Conservation (phyloP, 805 yeast species). For the Komagataella kurtzmanii region DNA sequence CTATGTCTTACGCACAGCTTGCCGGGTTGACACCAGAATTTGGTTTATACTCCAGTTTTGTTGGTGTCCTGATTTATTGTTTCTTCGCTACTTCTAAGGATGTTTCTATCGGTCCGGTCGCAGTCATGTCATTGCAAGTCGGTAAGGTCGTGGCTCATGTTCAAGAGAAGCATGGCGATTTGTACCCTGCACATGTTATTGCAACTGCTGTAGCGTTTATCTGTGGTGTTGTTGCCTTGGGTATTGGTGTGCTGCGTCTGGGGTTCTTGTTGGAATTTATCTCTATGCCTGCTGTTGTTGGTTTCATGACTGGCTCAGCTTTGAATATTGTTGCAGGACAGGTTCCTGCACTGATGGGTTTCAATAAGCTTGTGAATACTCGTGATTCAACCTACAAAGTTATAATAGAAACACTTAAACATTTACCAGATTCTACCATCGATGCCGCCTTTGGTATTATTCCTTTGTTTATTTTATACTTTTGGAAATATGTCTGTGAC, state of each 20-base stretch:
- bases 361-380: slow-evolving; percentile 49
- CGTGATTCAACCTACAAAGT: slow-evolving; percentile 59
- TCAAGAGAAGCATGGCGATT: slow-evolving; percentile 22
- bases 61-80: slow-evolving; percentile 81
- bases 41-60: slow-evolving; percentile 84
- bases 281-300: slow-evolving; percentile 84
- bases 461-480: slow-evolving; percentile 55
- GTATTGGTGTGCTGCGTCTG: slow-evolving; percentile 67
- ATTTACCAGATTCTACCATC: slow-evolving; percentile 50
- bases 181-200: slow-evolving; percentile 49
- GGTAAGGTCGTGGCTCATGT: slow-evolving; percentile 65
- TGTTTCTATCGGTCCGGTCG: slow-evolving; percentile 94
- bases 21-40: slow-evolving; percentile 75
- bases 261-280: slow-evolving; percentile 86
- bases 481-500: slow-evolving; percentile 55
- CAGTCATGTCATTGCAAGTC: slow-evolving; percentile 85
- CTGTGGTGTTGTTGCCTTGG: slow-evolving; percentile 78
- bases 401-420: slow-evolving; percentile 57
- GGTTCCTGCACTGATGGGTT: slow-evolving; percentile 79
- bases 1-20: slow-evolving; percentile 87
- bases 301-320: slow-evolving; percentile 94
- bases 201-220: slow-evolving; percentile 71
- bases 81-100: slow-evolving; percentile 92
- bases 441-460: slow-evolving; percentile 89
- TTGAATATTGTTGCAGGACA: slow-evolving; percentile 74